A percentile compares a stretch with the other conserved stretches of the same genome.
Evolutionary conservation across 2,329 filamentous ascomycete genomes (phyloP).

Genomic region (Xylariaceae sp.): DNA sequence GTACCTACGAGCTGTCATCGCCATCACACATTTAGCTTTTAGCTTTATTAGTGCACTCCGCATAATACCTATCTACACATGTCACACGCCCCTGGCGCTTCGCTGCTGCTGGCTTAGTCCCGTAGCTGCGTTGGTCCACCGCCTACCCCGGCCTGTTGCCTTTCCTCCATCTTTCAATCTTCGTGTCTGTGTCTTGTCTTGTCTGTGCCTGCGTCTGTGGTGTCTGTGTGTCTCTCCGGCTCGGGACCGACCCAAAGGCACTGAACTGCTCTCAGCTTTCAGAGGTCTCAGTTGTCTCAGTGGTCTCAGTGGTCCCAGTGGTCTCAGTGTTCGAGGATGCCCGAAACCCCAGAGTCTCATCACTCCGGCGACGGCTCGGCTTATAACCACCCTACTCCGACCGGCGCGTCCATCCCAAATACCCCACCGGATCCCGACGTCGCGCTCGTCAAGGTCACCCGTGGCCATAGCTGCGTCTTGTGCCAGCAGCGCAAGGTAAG

Average conservation of each 20-base stretch:
- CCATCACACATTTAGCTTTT: slow-evolving; percentile 7
- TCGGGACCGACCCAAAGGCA: slow-evolving; percentile 16
- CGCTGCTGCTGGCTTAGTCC: neutral
- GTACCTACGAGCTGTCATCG: neutral
- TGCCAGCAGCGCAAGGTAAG: slow-evolving; percentile 74
- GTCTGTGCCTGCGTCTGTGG: no score
- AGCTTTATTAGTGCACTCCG: slow-evolving; percentile 21
- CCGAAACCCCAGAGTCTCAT: slow-evolving; percentile 31
- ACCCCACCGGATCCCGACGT: slow-evolving; percentile 35
- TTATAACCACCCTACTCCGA: slow-evolving; percentile 27
- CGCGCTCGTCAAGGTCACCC: slow-evolving; percentile 48
- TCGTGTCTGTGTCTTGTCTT: neutral
- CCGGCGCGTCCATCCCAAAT: slow-evolving; percentile 27
- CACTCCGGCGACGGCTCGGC: slow-evolving; percentile 26
- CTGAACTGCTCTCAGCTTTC: no score
- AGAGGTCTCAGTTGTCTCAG: no score
- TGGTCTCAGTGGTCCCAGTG: no score
- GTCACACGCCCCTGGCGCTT: neutral
- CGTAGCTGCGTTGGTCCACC: neutral
- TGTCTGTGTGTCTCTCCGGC: slow-evolving; percentile 10
- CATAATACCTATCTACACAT: neutral
- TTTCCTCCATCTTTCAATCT: neutral
- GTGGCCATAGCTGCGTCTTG: slow-evolving; percentile 60
- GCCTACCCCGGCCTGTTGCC: neutral
- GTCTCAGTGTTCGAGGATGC: slow-evolving; percentile 23